Conservation (phyloP, 306 rosid genomes). For the Prinsepia uniflora region DNA sequence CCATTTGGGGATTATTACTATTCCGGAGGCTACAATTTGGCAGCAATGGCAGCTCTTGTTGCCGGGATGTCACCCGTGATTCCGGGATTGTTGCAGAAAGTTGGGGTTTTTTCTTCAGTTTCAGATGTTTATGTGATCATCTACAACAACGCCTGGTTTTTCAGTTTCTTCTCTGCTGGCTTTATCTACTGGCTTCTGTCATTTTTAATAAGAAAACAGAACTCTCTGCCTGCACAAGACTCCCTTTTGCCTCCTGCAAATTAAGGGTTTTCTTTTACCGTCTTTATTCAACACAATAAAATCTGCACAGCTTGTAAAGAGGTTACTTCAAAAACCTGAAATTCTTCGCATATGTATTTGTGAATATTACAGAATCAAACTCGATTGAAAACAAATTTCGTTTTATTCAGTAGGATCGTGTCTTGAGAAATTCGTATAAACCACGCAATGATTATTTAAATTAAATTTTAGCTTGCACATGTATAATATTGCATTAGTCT, state of each 20-base stretch:
- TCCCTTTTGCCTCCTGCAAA: slow-evolving; percentile 36
- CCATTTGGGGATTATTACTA: slow-evolving; percentile 61
- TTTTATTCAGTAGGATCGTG: too few species aligned
- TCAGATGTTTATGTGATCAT: slow-evolving; percentile 43
- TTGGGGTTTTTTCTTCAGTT: slow-evolving; percentile 45
- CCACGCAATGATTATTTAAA: too few species aligned
- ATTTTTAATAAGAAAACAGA: slow-evolving; percentile 31
- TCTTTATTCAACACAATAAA: background rate
- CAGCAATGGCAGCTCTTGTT: slow-evolving; percentile 61
- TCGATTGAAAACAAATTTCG: background rate
- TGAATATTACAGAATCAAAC: background rate
- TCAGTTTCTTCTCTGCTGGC: slow-evolving; percentile 75
- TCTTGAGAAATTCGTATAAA: too few species aligned
- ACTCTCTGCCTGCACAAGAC: slow-evolving; percentile 2
- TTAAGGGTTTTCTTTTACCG: background rate
- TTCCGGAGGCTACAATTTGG: slow-evolving; percentile 60
- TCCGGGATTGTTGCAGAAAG: slow-evolving; percentile 79
- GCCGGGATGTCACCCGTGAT: slow-evolving; percentile 67
- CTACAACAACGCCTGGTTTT: slow-evolving; percentile 88
- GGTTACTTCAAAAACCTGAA: background rate
- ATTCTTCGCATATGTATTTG: background rate
- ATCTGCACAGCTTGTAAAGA: background rate
- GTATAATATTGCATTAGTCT: too few species aligned
- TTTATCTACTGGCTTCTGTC: slow-evolving; percentile 58
- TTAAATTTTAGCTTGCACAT: too few species aligned